These are phyloP conservation scores for Raphanus hybrid DNA, from an alignment of 441 rosid genomes.

Conservation along the genomic window DNA sequence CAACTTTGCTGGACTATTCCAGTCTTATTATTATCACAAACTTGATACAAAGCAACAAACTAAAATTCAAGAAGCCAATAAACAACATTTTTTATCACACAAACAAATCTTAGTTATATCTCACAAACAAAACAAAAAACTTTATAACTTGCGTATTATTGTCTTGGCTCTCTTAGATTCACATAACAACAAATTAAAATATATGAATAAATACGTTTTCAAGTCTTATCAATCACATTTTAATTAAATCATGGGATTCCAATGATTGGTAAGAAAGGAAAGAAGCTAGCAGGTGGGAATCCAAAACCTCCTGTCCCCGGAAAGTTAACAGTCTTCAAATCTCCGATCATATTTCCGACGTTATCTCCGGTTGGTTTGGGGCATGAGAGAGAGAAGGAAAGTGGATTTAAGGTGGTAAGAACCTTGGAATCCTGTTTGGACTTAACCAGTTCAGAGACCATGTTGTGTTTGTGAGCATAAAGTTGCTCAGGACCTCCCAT, in stretches of 20 bases:
- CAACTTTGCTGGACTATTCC: background rate
- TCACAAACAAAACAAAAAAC: background rate
- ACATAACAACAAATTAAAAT: slow-evolving; percentile 23
- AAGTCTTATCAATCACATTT: slow-evolving; percentile 12
- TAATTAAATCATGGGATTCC: slow-evolving; percentile 37
- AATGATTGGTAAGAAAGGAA: slow-evolving; percentile 45
- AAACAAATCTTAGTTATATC: background rate
- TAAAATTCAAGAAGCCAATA: background rate
- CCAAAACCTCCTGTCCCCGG: slow-evolving; percentile 43
- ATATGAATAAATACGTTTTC: slow-evolving; percentile 11
- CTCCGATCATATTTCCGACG: slow-evolving; percentile 24
- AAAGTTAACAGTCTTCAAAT: slow-evolving; percentile 35
- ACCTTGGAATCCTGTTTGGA: slow-evolving; percentile 34
- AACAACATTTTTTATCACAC: background rate
- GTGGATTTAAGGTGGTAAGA: slow-evolving; percentile 37
- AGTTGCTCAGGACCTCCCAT: slow-evolving; percentile 46
- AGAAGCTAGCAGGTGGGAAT: slow-evolving; percentile 42
- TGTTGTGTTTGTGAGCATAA: slow-evolving; percentile 38
- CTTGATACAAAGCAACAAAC: background rate
- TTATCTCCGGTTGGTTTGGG: slow-evolving; percentile 35
- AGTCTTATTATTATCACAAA: slow-evolving; percentile 1
- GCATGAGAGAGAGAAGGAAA: slow-evolving; percentile 35
- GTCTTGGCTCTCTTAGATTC: background rate
- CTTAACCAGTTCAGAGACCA: slow-evolving; percentile 36
- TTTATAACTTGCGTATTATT: background rate